These are phyloP conservation scores for Sarocladium strictum DNA, from an alignment of 2,329 filamentous ascomycete species.

Conservation along the genomic window DNA sequence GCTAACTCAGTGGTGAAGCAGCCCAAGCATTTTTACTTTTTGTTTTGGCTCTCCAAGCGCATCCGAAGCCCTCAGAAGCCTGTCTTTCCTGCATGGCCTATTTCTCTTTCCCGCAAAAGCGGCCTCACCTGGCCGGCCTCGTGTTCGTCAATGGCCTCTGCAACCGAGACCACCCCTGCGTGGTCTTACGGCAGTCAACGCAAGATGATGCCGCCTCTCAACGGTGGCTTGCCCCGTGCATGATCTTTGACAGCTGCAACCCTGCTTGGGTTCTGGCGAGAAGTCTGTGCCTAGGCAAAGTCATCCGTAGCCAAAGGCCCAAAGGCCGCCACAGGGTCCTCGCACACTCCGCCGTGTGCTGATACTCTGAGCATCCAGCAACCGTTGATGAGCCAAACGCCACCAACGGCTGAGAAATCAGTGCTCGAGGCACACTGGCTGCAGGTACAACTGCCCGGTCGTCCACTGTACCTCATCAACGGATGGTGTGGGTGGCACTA, in stretches of 20 bases:
- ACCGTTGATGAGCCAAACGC: neutral
- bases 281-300: too few relatives aligned
- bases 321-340: too few relatives aligned
- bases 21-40: neutral
- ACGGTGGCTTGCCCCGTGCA: neutral
- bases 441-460: neutral
- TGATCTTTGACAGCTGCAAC: neutral
- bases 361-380: too few relatives aligned
- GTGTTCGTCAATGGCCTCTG: conserved; percentile 1
- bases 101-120: neutral
- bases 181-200: neutral
- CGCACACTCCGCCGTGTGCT: too few relatives aligned
- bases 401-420: neutral
- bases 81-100: neutral
- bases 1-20: conserved; percentile 1
- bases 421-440: neutral
- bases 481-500: neutral
- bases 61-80: neutral
- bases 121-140: neutral
- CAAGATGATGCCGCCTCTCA: neutral
- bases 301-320: too few relatives aligned
- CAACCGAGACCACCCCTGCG: neutral
- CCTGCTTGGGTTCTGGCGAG: neutral
- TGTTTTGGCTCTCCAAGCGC: neutral
- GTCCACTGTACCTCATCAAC: neutral